Base-by-base conservation (phyloP, 1,284 basidiomycete genomes). In the Ganoderma sp. region DNA sequence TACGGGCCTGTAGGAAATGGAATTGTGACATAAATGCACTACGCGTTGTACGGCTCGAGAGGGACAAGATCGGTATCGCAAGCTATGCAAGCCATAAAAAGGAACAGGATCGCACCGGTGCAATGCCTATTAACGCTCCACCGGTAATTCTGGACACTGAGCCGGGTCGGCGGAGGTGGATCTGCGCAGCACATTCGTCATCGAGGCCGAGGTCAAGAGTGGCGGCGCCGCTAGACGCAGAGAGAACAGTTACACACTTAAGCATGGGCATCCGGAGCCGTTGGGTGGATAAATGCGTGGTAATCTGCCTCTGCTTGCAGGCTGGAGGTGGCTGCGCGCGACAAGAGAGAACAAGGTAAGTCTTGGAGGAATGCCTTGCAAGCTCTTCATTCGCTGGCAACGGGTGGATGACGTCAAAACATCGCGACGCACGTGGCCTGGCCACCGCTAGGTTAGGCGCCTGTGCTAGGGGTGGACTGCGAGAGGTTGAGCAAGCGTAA, bases 71-170 rank as follows among this genome's bases (percentile, higher is more conserved):
- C 52, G 37, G 12, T 22, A 48, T 50, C 48, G 48, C 22, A 25
- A 25, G 48, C 48, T 50, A 50, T 14, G 48, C 12, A 8, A 50
- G 22, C 3, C 22, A 25, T 10, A 22, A 22, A 25, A 32, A 32
- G 32, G 32, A 32, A 32, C 32, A 32, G 32, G 48, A 25, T 14
- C 73, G 22, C 14, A 74, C 73, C 73, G 2, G 73, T 63, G 17
- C 70, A 22, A 74, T 69, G 32, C 73, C 73, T 17, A 71, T 71
- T 19, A 73, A 73, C 71, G 65, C 72, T 0, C 73, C 73, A 5
- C 67, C 67, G 2, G 68, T 61, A 22, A 72, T 15, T 9, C 69
- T 60, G 14, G 28, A 25, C 9, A 5, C 32, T 14, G 17, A 4
- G 8, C 50, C 50, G 10, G 25, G 5, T 57, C 8, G 17, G n/a